phyloP scores from a whole-genome alignment of 2,329 filamentous ascomycete genomes.

The Ophiostoma fasciatum region DNA sequence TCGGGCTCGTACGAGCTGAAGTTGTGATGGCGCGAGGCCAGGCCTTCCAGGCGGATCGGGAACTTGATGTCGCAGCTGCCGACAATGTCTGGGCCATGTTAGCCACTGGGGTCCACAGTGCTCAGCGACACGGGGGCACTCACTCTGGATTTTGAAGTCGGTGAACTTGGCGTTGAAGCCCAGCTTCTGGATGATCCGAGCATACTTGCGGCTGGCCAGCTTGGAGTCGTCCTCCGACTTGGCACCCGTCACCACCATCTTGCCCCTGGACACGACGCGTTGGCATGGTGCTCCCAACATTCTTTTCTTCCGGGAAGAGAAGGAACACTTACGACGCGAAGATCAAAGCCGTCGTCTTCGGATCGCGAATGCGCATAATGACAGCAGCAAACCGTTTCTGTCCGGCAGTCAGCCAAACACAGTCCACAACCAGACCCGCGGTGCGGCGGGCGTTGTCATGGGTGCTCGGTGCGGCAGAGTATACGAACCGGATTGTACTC shows the following conservation, averaged over 20 bases:
- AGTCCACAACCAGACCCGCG: not conserved
- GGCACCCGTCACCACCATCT: conserved; percentile 98
- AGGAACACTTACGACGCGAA: conserved; percentile 43
- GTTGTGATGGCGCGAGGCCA: conserved; percentile 97
- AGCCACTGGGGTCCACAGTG: not conserved
- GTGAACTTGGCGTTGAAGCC: conserved; percentile 99
- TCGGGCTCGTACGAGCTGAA: conserved; percentile 99
- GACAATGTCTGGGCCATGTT: conserved; percentile 52
- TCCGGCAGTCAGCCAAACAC: conserved; percentile 7
- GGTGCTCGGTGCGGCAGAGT: too few relatives aligned
- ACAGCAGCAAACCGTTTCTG: conserved; percentile 89
- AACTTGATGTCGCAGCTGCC: conserved; percentile 99
- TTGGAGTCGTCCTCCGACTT: conserved; percentile 98
- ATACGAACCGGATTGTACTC: conserved; percentile 68
- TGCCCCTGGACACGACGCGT: conserved; percentile 45
- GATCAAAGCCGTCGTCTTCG: conserved; percentile 95
- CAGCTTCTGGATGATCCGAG: conserved; percentile 98
- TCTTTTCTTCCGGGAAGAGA: not conserved
- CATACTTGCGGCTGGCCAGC: conserved; percentile 92
- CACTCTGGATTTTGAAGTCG: conserved; percentile 95
- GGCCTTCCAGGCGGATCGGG: conserved; percentile 88
- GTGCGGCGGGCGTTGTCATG: too few relatives aligned
- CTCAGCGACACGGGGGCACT: not conserved
- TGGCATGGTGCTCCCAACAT: conserved; percentile 1
- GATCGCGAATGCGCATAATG: conserved; percentile 99